These are phyloP conservation scores for Echium plantagineum DNA, from an alignment of 257 asterid genomes.

Conservation along the genomic window DNA sequence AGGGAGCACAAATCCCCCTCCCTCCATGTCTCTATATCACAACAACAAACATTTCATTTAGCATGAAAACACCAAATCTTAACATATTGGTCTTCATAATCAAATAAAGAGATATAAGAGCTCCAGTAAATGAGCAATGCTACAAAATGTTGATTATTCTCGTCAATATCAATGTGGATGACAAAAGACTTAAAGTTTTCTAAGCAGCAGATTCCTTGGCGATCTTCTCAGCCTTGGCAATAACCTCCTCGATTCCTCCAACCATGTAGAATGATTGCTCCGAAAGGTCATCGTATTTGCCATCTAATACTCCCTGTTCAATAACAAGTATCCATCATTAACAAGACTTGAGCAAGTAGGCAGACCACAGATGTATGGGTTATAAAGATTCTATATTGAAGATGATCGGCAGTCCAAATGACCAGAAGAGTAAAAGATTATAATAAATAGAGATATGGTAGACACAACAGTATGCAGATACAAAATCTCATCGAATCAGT, in stretches of 20 bases:
- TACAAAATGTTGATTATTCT: neutral
- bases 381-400: no score
- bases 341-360: neutral
- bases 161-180: neutral
- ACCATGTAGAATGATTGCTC: neutral
- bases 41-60: neutral
- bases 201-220: slow-evolving; percentile 46
- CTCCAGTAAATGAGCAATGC: neutral
- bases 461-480: no score
- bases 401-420: no score
- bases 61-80: neutral
- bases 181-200: neutral
- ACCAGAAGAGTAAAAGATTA: no score
- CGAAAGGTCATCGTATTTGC: neutral
- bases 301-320: neutral
- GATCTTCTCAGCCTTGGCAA: slow-evolving; percentile 65
- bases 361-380: neutral
- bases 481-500: no score
- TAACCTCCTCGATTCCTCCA: neutral
- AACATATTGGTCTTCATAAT: neutral
- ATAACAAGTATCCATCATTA: neutral
- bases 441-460: no score
- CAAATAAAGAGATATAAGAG: neutral
- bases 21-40: no score
- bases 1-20: neutral